Evolutionary conservation across 805 yeast species (phyloP).

Genomic region (Huiozyma naganishii): DNA sequence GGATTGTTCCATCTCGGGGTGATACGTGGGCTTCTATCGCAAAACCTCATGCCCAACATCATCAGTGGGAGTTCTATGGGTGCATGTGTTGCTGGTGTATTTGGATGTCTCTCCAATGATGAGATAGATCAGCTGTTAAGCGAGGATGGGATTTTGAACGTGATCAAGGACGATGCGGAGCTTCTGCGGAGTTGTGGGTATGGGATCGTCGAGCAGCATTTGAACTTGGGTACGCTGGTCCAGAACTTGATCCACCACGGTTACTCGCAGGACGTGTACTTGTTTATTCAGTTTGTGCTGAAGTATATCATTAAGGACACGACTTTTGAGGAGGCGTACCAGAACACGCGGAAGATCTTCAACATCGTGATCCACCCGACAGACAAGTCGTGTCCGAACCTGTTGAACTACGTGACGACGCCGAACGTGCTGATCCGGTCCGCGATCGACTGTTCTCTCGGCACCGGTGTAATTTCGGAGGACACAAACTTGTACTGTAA

Average conservation of each 20-base stretch:
- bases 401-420: conserved; percentile 81
- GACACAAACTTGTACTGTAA: conserved; percentile 48
- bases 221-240: conserved; percentile 48
- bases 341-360: conserved; percentile 64
- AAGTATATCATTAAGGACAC: conserved; percentile 63
- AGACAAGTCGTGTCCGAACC: conserved; percentile 44
- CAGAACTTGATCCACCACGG: conserved; percentile 71
- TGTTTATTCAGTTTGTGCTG: conserved; percentile 65
- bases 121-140: conserved; percentile 43
- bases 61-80: conserved; percentile 92
- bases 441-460: conserved; percentile 79
- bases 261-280: conserved; percentile 73
- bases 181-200: conserved; percentile 41
- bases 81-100: conserved; percentile 80
- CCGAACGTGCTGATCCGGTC: conserved; percentile 88
- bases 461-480: conserved; percentile 53
- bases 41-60: conserved; percentile 70
- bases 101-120: conserved; percentile 59
- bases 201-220: conserved; percentile 27
- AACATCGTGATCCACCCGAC: conserved; percentile 83
- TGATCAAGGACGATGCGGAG: conserved; percentile 48
- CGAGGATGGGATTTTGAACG: conserved; percentile 27
- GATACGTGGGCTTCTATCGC: conserved; percentile 66
- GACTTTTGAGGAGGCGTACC: conserved; percentile 90
- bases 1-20: conserved; percentile 94